Evolutionary conservation across 23 red algal species (phyloP), one percentile per base, ranked within the genome.

Genomic region (Gracilaria domingensis): DNA sequence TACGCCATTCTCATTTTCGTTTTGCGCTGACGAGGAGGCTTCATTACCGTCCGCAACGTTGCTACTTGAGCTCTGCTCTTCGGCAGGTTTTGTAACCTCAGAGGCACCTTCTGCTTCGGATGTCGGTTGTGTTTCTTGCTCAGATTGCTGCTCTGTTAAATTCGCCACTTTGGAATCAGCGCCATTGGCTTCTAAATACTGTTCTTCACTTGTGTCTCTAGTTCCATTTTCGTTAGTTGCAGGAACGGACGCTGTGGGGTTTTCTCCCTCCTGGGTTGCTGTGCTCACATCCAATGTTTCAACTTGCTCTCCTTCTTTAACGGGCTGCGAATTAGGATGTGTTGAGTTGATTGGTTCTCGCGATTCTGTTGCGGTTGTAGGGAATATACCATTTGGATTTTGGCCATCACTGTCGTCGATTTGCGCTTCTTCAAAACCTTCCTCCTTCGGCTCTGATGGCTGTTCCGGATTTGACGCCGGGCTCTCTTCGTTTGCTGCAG

Each of bases 391-490:
- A 67, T 67, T 67, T 67, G 26, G 9, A 67, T 12, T 32, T 67
- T 67, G 62, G 12, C 33, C 6, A 29, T 50, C 72, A 50, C 36
- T 49, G 2, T 75, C 61, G 12, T 56, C 45, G 18, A 87, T 40
- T n/a, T 55, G 39, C 16, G 86, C 86, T 17, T 78, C 86, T 59
- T 71, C 74, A 80, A 90, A 90, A 20, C 86, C 86, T 37, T 90
- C 75, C 42, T 81, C 86, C 5, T 81, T 45, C 58, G 54, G 34
- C 37, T 67, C 58, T 12, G 72, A 42, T 25, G 6, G 39, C 17
- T 77, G 40, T 25, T 77, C 18, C 28, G 21, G 9, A 18, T 69
- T 69, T 34, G 32, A 28, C 8, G 5, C 32, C 2, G 60, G 8
- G 32, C 9, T 18, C 18, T 55, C 8, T 8, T 18, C 51, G 11